Conservation (phyloP, 2,329 filamentous ascomycete genomes). For the Cadophora malorum region DNA sequence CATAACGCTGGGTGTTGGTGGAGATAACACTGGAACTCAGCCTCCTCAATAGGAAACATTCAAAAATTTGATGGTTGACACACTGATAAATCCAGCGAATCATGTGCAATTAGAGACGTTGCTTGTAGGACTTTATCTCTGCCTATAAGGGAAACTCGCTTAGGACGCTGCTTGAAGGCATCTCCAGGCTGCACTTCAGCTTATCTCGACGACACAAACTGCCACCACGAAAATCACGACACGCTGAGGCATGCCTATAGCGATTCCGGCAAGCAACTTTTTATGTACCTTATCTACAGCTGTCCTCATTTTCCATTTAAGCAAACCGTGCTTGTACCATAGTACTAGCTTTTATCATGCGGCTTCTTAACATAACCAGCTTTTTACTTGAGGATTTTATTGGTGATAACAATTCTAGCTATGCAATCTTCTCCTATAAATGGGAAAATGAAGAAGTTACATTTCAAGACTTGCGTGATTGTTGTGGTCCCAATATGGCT, state of each 20-base stretch:
- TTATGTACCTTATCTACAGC: too few species aligned
- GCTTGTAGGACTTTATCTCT: not conserved
- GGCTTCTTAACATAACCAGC: conserved; percentile 12
- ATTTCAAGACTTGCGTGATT: conserved; percentile 5
- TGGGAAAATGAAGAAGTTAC: conserved; percentile 13
- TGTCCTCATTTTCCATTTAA: not conserved
- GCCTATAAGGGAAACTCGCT: not conserved
- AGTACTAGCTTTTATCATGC: not conserved
- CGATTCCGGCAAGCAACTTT: too few species aligned
- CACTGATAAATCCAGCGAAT: not conserved
- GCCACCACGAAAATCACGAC: not conserved
- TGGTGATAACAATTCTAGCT: not conserved
- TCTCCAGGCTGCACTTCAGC: not conserved
- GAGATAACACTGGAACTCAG: too few species aligned
- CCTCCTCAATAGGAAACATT: too few species aligned
- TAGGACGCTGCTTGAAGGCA: not conserved
- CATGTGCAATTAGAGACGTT: not conserved
- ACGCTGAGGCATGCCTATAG: too few species aligned
- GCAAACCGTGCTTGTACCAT: too few species aligned
- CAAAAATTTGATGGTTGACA: too few species aligned
- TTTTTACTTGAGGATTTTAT: conserved; percentile 10
- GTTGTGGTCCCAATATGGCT: not conserved
- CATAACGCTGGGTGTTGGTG: too few species aligned
- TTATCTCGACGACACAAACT: conserved; percentile 1
- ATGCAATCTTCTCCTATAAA: conserved; percentile 13